Evolutionary conservation across 768 basidiomycete species (phyloP), one percentile per base, ranked within the genome.

Genomic region (Leccinum pellstonianum): DNA sequence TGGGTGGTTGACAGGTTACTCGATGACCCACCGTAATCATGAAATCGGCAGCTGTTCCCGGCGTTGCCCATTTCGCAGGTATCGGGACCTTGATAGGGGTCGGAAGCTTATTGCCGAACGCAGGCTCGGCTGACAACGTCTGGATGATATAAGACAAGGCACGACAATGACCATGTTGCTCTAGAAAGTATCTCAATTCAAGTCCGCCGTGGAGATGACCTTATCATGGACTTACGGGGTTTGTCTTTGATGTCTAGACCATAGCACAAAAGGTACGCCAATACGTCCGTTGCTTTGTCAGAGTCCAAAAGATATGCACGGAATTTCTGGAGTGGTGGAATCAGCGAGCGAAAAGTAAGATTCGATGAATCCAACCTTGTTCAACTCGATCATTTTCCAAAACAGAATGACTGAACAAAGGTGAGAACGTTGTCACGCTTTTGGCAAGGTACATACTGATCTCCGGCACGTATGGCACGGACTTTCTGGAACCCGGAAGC

Each of bases 371-470:
- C 11, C 35, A 47, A 94, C 95, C 80, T 93, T 97, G 77, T 98
- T 98, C 23, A 93, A 73, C 63, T 98, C 96, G 41, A 97, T 77
- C 73, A 93, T 83, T 75, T 95, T 91, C 95, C 95, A 98, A 53
- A 96, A 81, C 57, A 93, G 78, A 12, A 91, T 78, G 46, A 92
- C 91, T 91, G 63, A 11, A 10, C 35, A 48, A n/a, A 25, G 38
- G 37, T 64, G 51, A 69, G 61, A n/a, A 58, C 46, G 53, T 9
- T 33, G 23, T 43, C 46, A 31, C 12, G 27, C 21, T n/a, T n/a
- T 15, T 37, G 50, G 37, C 31, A 54, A 58, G n/a, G 23, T 9
- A 76, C 89, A 68, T 65, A 94, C 92, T 83, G 8, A 83, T 88
- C 75, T 97, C 94, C 14, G 87, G 82, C 49, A 93, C 81, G 68